phyloP scores from a whole-genome alignment of 2,329 filamentous ascomycete genomes.

The Diaporthe amygdali region DNA sequence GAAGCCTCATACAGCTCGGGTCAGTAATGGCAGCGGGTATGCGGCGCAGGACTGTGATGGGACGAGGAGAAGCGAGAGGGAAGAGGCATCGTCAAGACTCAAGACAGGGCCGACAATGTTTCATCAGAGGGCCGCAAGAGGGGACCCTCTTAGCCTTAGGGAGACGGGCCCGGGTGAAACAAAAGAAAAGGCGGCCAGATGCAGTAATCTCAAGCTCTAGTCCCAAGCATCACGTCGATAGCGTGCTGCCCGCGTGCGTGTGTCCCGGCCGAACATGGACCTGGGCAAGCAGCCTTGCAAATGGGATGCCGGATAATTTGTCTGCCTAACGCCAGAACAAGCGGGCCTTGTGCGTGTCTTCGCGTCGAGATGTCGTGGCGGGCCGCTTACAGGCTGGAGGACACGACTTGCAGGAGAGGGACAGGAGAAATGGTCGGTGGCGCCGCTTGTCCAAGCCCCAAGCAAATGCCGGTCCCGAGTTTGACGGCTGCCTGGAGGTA shows the following conservation, averaged over 20 bases:
- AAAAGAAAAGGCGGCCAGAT: not conserved
- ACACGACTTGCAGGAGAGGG: not conserved
- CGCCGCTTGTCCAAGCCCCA: not conserved
- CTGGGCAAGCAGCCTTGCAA: constrained; percentile 6
- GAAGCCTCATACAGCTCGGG: not conserved
- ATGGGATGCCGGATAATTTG: constrained; percentile 11
- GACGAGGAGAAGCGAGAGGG: not conserved
- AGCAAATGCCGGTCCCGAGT: constrained; percentile 10
- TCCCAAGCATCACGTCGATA: constrained; percentile 8
- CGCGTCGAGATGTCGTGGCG: constrained; percentile 1
- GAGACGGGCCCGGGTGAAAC: constrained; percentile 10
- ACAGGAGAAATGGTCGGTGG: constrained; percentile 1
- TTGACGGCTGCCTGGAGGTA: constrained; percentile 16
- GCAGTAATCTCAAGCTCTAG: not conserved
- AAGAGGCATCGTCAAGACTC: not conserved
- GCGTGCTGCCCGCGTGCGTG: not conserved
- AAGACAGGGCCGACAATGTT: not conserved
- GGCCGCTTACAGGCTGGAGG: not conserved
- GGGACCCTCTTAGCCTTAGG: not conserved
- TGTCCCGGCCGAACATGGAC: constrained; percentile 10
- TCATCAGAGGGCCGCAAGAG: constrained; percentile 1
- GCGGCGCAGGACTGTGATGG: constrained; percentile 1
- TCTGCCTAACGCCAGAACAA: constrained; percentile 14
- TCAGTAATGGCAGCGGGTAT: constrained; percentile 4
- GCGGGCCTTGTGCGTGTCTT: constrained; percentile 5